Evolutionary conservation across 768 basidiomycete genomes (phyloP), one percentile per base, ranked within the genome.

Genomic region (Termitomyces sp.): DNA sequence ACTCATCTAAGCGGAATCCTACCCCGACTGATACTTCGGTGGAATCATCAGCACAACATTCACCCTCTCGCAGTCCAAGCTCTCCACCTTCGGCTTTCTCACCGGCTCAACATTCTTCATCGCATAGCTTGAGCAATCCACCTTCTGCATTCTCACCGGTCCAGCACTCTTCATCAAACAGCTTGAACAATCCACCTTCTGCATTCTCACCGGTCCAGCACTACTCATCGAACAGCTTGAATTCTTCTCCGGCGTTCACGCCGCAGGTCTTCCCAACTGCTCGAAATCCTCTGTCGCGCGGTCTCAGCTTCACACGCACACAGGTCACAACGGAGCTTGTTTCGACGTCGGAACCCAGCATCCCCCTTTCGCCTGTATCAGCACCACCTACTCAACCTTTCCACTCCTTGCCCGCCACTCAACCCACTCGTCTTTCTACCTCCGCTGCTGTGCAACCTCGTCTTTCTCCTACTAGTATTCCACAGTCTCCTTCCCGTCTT

Each of bases 271-370:
- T 59, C 17, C 47, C 60, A 10, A 61, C 53, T 27, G 58, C 60
- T 19, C 59, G 54, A 29, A 62, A 61, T 56, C 66, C 54, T 5
- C 45, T 51, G 23, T 35, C 52, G 49, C 61, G 53, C 25, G 57
- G 59, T 52, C 29, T 52, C 19, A 52, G 50, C 52, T 23, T 61
- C 44, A 35, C 56, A 34, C 44, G 57, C 21, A 19, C 38, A 37
- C 47, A 56, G 48, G 34, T 27, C 37, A n/a, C 56, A 54, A 37
- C 62, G 29, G 56, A 46, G 19, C 44, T 44, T 34, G n/a, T 44
- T 29, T 19, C 43, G 9, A 40, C 29, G 23, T 27, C 43, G 21
- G 51, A 53, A 41, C 21, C 41, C n/a, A 41, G 5, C 27, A 41
- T 52, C 40, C 29, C 50, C 34, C 29, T 38, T 46, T 16, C 35